These are phyloP conservation scores for Phytophthora meadii DNA, from an alignment of 352 stramenopile species.

Conservation along the genomic window DNA sequence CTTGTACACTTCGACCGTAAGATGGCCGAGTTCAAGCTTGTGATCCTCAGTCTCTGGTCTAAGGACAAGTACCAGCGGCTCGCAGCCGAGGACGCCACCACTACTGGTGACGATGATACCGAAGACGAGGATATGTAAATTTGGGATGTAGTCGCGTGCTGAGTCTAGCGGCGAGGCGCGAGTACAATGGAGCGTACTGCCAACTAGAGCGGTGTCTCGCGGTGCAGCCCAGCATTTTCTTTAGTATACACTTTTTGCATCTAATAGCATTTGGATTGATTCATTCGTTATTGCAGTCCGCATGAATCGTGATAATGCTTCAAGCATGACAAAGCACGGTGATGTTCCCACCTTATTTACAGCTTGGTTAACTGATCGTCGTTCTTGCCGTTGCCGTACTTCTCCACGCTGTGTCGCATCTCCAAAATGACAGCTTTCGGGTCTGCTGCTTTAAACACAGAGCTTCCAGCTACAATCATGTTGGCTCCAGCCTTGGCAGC, in stretches of 20 bases:
- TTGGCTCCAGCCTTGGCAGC: conserved; percentile 96
- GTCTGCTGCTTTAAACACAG: conserved; percentile 90
- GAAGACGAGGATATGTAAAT: conserved; percentile 74
- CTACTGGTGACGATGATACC: conserved; percentile 43
- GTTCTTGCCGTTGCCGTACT: conserved; percentile 76
- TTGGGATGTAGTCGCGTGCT: conserved; percentile 23
- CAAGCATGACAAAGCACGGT: no score
- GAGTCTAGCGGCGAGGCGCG: conserved; percentile 9
- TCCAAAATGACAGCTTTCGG: conserved; percentile 75
- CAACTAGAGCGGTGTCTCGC: conserved; percentile 7
- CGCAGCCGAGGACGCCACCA: conserved; percentile 46
- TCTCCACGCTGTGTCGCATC: conserved; percentile 88
- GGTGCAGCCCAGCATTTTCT: conserved; percentile 15
- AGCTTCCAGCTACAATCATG: conserved; percentile 97
- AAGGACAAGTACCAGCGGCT: conserved; percentile 83
- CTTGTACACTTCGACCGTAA: conserved; percentile 93
- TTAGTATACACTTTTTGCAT: conserved; percentile 39
- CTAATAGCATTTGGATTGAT: conserved; percentile 38
- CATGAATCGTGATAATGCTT: no score
- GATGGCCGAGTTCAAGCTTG: conserved; percentile 88
- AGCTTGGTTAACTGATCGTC: conserved; percentile 67
- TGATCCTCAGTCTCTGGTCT: conserved; percentile 79
- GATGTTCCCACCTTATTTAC: conserved; percentile 16
- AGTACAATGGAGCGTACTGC: conserved; percentile 4
- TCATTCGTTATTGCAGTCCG: conserved; percentile 5